A percentile compares a stretch with the other conserved stretches of the same genome.
phyloP scores from a whole-genome alignment of 768 basidiomycete species.

The Termitomyces sp. region DNA sequence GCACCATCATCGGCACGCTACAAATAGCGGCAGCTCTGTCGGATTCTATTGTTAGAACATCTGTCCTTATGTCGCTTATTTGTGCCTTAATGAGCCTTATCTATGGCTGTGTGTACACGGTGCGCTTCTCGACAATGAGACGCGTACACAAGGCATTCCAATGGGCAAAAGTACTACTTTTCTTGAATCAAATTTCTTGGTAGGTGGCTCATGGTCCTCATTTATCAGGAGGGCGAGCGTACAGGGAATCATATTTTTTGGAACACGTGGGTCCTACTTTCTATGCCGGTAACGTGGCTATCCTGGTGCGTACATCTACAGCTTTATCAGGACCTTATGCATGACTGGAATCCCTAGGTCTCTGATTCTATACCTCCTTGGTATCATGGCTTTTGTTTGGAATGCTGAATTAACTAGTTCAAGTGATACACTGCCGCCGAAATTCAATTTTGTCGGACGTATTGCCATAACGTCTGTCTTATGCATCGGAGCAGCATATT shows the following conservation, averaged over 20 bases:
- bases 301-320: slow-evolving; percentile 39
- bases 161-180: slow-evolving; percentile 37
- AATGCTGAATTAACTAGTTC: slow-evolving; percentile 23
- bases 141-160: slow-evolving; percentile 64
- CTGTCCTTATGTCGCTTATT: slow-evolving; percentile 57
- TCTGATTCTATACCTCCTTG: slow-evolving; percentile 54
- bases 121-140: slow-evolving; percentile 69
- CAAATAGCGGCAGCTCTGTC: slow-evolving; percentile 44
- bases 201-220: not conserved
- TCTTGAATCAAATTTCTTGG: not conserved
- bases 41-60: slow-evolving; percentile 56
- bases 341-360: slow-evolving; percentile 34
- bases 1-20: slow-evolving; percentile 65
- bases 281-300: slow-evolving; percentile 65
- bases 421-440: not conserved
- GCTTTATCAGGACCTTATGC: no score
- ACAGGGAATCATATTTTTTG: slow-evolving; percentile 22
- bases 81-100: slow-evolving; percentile 66
- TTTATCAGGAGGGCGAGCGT: slow-evolving; percentile 5
- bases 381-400: slow-evolving; percentile 68
- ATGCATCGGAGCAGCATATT: slow-evolving; percentile 50
- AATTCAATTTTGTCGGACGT: slow-evolving; percentile 45
- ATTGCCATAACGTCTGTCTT: slow-evolving; percentile 48
- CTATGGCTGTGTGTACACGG: slow-evolving; percentile 70
- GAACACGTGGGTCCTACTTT: slow-evolving; percentile 61